phyloP scores from a whole-genome alignment of 1,139 yeast genomes.

The Nakaseomyces kungkrabaensis region DNA sequence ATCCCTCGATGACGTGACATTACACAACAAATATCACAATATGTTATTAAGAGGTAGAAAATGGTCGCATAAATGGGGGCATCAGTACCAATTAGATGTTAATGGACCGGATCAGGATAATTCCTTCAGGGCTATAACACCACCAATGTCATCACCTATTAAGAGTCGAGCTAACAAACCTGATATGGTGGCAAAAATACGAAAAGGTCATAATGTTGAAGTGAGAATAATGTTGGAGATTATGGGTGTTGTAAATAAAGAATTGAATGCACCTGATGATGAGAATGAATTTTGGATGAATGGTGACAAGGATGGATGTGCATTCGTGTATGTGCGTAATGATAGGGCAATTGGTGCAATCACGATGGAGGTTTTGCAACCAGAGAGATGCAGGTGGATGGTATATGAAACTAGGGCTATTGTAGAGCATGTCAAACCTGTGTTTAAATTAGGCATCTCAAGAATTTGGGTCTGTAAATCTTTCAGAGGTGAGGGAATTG shows the following conservation, averaged over 20 bases:
- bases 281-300: slow-evolving; percentile 27
- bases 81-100: slow-evolving; percentile 4
- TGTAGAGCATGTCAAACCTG: slow-evolving; percentile 21
- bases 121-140: slow-evolving; percentile 6
- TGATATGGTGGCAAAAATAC: slow-evolving; percentile 18
- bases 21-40: slow-evolving; percentile 22
- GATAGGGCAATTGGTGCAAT: slow-evolving; percentile 25
- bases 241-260: slow-evolving; percentile 25
- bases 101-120: background rate
- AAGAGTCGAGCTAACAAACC: background rate
- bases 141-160: slow-evolving; percentile 11
- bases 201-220: slow-evolving; percentile 16
- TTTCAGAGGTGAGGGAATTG: slow-evolving; percentile 22
- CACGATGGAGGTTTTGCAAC: slow-evolving; percentile 20
- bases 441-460: slow-evolving; percentile 25
- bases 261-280: slow-evolving; percentile 27
- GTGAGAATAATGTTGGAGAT: slow-evolving; percentile 23
- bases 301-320: slow-evolving; percentile 16
- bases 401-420: slow-evolving; percentile 19
- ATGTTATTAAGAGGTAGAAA: slow-evolving; percentile 23
- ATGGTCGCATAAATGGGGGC: slow-evolving; percentile 26
- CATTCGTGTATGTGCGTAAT: slow-evolving; percentile 24
- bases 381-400: slow-evolving; percentile 27
- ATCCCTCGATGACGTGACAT: slow-evolving; percentile 14
- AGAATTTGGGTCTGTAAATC: slow-evolving; percentile 29